Evolutionary conservation across 2,329 filamentous ascomycete species (phyloP), one percentile per base, ranked within the genome.

Genomic region (Ilyonectria mors-panacis): DNA sequence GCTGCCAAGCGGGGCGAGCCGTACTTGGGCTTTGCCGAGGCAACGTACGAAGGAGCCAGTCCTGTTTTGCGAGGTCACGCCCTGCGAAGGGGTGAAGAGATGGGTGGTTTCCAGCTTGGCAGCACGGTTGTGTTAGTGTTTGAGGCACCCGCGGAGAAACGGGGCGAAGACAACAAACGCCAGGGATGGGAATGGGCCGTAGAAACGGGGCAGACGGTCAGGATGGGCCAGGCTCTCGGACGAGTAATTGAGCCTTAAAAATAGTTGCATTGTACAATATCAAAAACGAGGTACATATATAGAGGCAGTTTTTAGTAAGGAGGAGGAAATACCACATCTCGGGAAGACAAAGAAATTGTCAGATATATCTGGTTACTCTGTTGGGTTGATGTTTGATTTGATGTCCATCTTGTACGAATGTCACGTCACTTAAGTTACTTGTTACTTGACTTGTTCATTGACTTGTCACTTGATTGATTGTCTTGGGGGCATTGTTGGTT

Each of bases 101-200:
- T 99, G 94, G 96, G 96, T 61, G 97, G 96, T 0, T 99, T 99
- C 83, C 94, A 97, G 84, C 86, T 99, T 4, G 96, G 96, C 21
- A 97, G 94, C 79, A 97, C 95, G 1, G 91, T 99, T 72, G 96
- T 99, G 44, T 85, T 99, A 59, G 94, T 99, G 1, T 99, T 99
- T 78, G 97, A 99, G 82, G 96, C 96, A 13, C 96, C 96, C 1
- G 71, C 90, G 1, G 90, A 88, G 79, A 85, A 85, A 63, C 82
- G 81, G 8, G 84, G 83, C 35, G 85, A 84, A 21, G 85, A 85
- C 1, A 83, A 86, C 58, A 83, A 87, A 60, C 88, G 86, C 65
- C 89, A 87, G 15, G 94, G 94, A 0, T 98, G 94, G 88, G 88
- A 86, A 68, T 99, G 96, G 95, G 87, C 86, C 30, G 92, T 98